Base-by-base conservation (phyloP, 306 rosid genomes). In the Prunus dulcis region DNA sequence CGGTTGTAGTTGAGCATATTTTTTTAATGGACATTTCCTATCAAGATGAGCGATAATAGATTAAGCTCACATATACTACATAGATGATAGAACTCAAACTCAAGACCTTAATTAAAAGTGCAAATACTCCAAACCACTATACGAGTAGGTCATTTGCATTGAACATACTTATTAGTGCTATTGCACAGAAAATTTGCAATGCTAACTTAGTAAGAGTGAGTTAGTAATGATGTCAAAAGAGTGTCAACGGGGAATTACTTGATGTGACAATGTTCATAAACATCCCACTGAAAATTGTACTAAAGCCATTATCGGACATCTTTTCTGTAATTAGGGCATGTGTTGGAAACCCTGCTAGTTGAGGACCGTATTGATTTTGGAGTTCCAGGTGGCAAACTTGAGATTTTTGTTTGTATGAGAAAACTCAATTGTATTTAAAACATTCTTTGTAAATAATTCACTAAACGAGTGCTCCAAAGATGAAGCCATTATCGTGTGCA, bases 71-170 rank as follows among this genome's bases (percentile, higher is more conserved):
- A 5, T 6, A 34, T 2, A 34, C 41, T 6, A 34, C 9, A 34
- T 6, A 6, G 1, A 34, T 34, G 2, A 8, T 6, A 34, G 0
- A 1, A 34, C 9, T 34, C 41, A 6, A 34, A 34, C 0, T 0
- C 41, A 34, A 2, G 0, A 34, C 9, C 41, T 34, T 34, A 6
- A 6, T 2, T 6, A 34, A 34, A 1, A 0, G 0, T 0, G 9
- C 41, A 34, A 34, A 6, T 6, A 34, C 41, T 34, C 9, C 0
- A 34, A 34, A 34, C 9, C 41, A 34, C 41, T 6, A 34, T 6
- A 34, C 41, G 0, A 1, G 1, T 34, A 9, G 2, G 0, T 34
- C 9, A 8, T 34, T 34, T 34, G 9, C 41, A 34, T 64, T 64
- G 12, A 64, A 0, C 38, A 62, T 28, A 18, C n/a, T 61, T 27